phyloP scores from a whole-genome alignment of 1,284 basidiomycete species.

The Porodaedalea pini region DNA sequence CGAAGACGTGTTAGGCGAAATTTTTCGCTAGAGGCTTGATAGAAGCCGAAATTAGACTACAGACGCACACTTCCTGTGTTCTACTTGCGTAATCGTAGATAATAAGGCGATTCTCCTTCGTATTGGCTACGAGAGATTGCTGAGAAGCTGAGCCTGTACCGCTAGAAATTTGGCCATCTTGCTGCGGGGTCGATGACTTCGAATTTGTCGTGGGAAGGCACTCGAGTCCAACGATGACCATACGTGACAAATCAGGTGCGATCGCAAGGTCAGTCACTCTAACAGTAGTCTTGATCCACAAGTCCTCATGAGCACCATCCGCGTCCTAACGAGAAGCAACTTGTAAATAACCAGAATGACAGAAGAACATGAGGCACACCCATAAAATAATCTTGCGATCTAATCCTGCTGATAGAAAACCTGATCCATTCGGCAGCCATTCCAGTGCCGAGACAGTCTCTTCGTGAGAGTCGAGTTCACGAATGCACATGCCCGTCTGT shows the following conservation, averaged over 20 bases:
- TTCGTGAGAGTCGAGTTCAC: constrained; percentile 65
- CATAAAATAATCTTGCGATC: constrained; percentile 88
- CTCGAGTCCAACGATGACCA: constrained; percentile 82
- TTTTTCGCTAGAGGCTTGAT: neutral
- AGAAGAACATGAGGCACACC: constrained; percentile 47
- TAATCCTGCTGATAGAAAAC: constrained; percentile 88
- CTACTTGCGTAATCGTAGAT: constrained; percentile 72
- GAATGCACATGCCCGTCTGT: constrained; percentile 68
- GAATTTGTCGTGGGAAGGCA: constrained; percentile 29
- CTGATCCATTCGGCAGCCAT: constrained; percentile 86
- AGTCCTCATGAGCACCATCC: constrained; percentile 66
- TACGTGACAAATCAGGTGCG: constrained; percentile 78
- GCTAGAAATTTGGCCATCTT: constrained; percentile 19
- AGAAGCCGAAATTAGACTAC: constrained; percentile 12
- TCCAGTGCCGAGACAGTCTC: constrained; percentile 85
- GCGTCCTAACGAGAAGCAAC: constrained; percentile 48
- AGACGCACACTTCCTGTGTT: constrained; percentile 57
- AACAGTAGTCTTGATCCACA: constrained; percentile 74
- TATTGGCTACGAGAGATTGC: constrained; percentile 36
- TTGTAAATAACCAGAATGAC: constrained; percentile 14
- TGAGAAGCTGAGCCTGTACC: constrained; percentile 35
- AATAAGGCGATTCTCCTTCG: constrained; percentile 61
- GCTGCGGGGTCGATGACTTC: constrained; percentile 27
- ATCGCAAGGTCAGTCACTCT: constrained; percentile 86
- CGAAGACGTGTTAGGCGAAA: neutral